phyloP scores from a whole-genome alignment of 1,284 basidiomycete genomes.

The Cutaneotrichosporon dermatis region DNA sequence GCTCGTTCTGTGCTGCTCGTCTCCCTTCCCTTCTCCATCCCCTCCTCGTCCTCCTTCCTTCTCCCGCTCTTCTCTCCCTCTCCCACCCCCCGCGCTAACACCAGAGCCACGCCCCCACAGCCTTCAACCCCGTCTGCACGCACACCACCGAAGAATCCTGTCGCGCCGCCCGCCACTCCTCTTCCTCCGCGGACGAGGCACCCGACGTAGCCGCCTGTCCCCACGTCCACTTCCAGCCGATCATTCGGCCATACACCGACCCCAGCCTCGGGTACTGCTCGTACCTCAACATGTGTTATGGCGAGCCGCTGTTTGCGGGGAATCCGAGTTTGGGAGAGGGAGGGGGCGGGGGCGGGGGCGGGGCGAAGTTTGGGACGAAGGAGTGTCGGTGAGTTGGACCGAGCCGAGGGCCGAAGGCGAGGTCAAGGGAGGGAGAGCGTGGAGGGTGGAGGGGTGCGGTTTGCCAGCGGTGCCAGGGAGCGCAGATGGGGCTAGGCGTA shows the following conservation, averaged over 20 bases:
- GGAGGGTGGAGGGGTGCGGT: too few species aligned
- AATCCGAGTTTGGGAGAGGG: constrained; percentile 45
- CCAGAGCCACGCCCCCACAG: constrained; percentile 27
- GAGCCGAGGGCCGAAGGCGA: too few species aligned
- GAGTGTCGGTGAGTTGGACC: constrained; percentile 39
- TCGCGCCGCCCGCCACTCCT: constrained; percentile 51
- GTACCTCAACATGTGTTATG: constrained; percentile 89
- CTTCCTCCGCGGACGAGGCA: too few species aligned
- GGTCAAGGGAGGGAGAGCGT: too few species aligned
- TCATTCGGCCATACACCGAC: constrained; percentile 85
- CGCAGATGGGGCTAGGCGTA: too few species aligned
- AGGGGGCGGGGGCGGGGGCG: constrained; percentile 13
- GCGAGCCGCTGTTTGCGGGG: constrained; percentile 53
- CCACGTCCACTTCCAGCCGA: constrained; percentile 69
- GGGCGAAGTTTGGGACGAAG: constrained; percentile 26
- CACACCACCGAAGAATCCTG: constrained; percentile 79
- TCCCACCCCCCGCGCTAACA: too few species aligned
- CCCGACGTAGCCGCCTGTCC: neutral
- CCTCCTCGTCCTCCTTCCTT: neutral
- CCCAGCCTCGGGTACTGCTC: constrained; percentile 75
- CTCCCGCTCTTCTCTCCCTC: constrained; percentile 49
- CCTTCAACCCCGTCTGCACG: constrained; percentile 76
- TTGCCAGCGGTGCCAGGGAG: too few species aligned
- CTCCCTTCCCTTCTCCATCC: too few species aligned
- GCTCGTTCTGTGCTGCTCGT: neutral